Evolutionary conservation across 495 filamentous ascomycete genomes (phyloP).

Genomic region (Hypoxylon fuscum): DNA sequence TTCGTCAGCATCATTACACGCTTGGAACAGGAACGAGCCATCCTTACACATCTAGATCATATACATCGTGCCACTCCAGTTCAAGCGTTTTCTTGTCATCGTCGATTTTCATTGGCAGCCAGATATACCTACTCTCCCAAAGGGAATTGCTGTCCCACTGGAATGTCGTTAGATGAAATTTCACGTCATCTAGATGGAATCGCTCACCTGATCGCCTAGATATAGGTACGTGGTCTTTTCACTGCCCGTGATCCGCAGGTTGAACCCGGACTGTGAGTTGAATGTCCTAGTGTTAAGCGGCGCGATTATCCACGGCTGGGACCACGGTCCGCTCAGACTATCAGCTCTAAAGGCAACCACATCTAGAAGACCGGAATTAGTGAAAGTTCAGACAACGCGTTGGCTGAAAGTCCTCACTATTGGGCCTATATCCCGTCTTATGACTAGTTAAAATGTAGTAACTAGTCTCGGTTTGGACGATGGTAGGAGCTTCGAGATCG

Average conservation of each 20-base stretch:
- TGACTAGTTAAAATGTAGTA: slow-evolving; percentile 59
- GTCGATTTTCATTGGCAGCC: slow-evolving; percentile 59
- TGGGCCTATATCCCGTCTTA: slow-evolving; percentile 58
- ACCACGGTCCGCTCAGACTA: slow-evolving; percentile 60
- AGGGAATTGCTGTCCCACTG: slow-evolving; percentile 62
- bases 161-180: not conserved
- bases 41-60: slow-evolving; percentile 53
- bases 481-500: slow-evolving; percentile 56
- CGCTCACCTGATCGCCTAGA: slow-evolving; percentile 52
- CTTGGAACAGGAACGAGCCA: not conserved
- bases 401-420: slow-evolving; percentile 42
- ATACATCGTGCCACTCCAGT: slow-evolving; percentile 55
- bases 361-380: slow-evolving; percentile 35
- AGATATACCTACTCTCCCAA: slow-evolving; percentile 63
- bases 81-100: slow-evolving; percentile 48
- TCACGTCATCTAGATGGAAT: not conserved
- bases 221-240: slow-evolving; percentile 62
- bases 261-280: slow-evolving; percentile 63
- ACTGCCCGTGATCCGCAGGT: slow-evolving; percentile 53
- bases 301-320: slow-evolving; percentile 58
- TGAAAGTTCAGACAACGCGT: not conserved
- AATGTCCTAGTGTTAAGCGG: slow-evolving; percentile 60
- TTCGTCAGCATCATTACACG: slow-evolving; percentile 1
- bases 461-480: slow-evolving; percentile 54
- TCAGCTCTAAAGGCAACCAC: slow-evolving; percentile 59